Percentiles rank a stretch among this genome's conserved stretches.
Conservation (phyloP, 2,329 filamentous ascomycete species). For the Xylariales sp. region DNA sequence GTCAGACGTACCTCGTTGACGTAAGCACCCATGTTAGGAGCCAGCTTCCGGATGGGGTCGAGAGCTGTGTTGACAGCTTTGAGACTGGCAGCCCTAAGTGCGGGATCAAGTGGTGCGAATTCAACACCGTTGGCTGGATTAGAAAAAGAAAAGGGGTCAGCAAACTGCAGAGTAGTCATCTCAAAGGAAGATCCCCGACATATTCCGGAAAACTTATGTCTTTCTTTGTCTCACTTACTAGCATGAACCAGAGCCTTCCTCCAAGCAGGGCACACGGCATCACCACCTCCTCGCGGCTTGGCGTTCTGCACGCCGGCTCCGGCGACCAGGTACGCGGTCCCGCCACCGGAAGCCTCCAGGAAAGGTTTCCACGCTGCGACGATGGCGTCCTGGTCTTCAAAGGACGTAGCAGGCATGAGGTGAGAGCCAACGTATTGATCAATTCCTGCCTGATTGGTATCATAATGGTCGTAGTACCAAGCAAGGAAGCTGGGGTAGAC, state of each 20-base stretch:
- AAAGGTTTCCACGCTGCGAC: slow-evolving; percentile 32
- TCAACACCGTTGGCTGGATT: slow-evolving; percentile 18
- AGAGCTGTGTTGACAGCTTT: slow-evolving; percentile 18
- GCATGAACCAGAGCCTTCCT: slow-evolving; percentile 37
- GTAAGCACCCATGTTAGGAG: slow-evolving; percentile 37
- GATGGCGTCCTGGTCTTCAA: slow-evolving; percentile 30
- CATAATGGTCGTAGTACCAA: slow-evolving; percentile 32
- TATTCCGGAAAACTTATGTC: too few species aligned
- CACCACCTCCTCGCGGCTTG: slow-evolving; percentile 37
- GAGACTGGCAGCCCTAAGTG: slow-evolving; percentile 21
- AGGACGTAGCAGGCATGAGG: slow-evolving; percentile 31
- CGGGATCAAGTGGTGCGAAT: slow-evolving; percentile 28
- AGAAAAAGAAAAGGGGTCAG: too few species aligned
- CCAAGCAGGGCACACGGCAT: slow-evolving; percentile 48
- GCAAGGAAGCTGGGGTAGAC: slow-evolving; percentile 29
- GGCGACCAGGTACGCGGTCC: slow-evolving; percentile 35
- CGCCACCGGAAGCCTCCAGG: slow-evolving; percentile 16
- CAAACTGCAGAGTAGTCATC: too few species aligned
- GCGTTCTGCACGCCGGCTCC: slow-evolving; percentile 41
- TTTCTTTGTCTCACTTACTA: slow-evolving; percentile 34
- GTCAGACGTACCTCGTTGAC: slow-evolving; percentile 37
- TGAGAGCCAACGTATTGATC: slow-evolving; percentile 37
- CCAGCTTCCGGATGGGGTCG: slow-evolving; percentile 33
- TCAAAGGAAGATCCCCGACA: too few species aligned
- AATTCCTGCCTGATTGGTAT: slow-evolving; percentile 28